Evolutionary conservation across 2,329 filamentous ascomycete species (phyloP), one percentile per base, ranked within the genome.

Genomic region (Drechmeria coniospora): DNA sequence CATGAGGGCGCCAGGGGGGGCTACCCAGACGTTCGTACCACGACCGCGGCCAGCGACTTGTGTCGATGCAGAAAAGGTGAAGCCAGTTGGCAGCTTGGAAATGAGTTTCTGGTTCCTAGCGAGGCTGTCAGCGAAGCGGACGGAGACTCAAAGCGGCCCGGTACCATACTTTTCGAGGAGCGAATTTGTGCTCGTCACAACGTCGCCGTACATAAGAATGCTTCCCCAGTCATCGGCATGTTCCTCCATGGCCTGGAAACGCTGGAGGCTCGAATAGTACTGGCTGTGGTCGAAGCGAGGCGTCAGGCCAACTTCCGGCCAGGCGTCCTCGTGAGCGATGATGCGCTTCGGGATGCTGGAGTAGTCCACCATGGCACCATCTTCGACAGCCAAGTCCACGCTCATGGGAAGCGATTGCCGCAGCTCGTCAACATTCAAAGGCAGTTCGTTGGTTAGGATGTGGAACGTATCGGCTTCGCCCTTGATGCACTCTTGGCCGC

Each of bases 1-100:
- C 49, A 94, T 79, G 5, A 95, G 64, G 20, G 73, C 74, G 1
- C 90, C 90, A 0, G 80, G 70, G 1, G 90, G 90, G 0, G 86
- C 83, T 4, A 98, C 74, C 90, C 90, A 98, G 33, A 94, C 81
- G 42, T 98, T 98, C 18, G 68, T 75, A 4, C 90, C 90, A 8
- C 90, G 77, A 6, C 90, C 90, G 21, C 90, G 74, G 6, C 78
- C 90, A 0, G 86, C 81, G 6, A 94, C 63, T 50, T 95, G 87
- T 0, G 79, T 83, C 0, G 84, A 90, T 1, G 90, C 87, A 1
- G 79, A 78, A 8, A 82, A 63, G 0, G 86, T 92, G 47, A 93
- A 84, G n/a, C 90, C 90, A 0, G 69, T 74, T 0, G 86, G 82
- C 0, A 95, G 64, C 24, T 66, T 71, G 5, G 75, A 68, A 20